Evolutionary conservation across 1,284 basidiomycete genomes (phyloP).

Genomic region (Chalciporus sp.): DNA sequence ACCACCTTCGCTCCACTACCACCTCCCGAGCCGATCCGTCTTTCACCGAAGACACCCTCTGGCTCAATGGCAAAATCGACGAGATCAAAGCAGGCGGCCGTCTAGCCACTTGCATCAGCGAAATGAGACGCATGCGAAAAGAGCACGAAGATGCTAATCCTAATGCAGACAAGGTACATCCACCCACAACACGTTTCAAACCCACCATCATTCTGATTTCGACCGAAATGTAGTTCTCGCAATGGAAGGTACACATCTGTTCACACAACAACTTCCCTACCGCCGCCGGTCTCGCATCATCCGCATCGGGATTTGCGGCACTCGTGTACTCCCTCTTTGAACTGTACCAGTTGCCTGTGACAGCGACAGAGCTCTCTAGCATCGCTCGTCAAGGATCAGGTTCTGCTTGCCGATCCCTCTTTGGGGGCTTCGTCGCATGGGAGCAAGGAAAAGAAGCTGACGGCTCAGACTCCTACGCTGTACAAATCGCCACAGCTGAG

Average conservation of each 20-base stretch:
- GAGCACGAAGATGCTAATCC: conserved; percentile 73
- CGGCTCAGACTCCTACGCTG: conserved; percentile 87
- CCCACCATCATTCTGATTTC: conserved; percentile 6
- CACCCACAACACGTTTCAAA: conserved; percentile 3
- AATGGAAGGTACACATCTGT: conserved; percentile 80
- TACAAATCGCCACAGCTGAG: conserved; percentile 82
- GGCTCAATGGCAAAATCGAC: conserved; percentile 94
- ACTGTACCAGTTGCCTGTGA: conserved; percentile 82
- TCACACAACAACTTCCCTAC: conserved; percentile 99
- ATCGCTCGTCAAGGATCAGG: conserved; percentile 98
- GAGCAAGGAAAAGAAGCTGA: conserved; percentile 57
- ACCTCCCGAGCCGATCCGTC: conserved; percentile 84
- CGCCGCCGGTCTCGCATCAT: conserved; percentile 96
- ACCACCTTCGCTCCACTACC: conserved; percentile 93
- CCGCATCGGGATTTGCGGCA: conserved; percentile 96
- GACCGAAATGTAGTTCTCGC: conserved; percentile 59
- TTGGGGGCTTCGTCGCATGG: conserved; percentile 98
- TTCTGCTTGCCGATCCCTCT: conserved; percentile 96
- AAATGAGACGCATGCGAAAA: conserved; percentile 81
- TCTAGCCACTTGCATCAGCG: conserved; percentile 83
- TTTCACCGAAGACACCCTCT: conserved; percentile 75
- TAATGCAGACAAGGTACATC: conserved; percentile 65
- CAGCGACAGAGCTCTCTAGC: conserved; percentile 77
- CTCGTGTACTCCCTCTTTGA: conserved; percentile 88
- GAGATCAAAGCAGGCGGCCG: conserved; percentile 83